phyloP scores from a whole-genome alignment of 2,329 filamentous ascomycete genomes.

The Epichloe hybrida region DNA sequence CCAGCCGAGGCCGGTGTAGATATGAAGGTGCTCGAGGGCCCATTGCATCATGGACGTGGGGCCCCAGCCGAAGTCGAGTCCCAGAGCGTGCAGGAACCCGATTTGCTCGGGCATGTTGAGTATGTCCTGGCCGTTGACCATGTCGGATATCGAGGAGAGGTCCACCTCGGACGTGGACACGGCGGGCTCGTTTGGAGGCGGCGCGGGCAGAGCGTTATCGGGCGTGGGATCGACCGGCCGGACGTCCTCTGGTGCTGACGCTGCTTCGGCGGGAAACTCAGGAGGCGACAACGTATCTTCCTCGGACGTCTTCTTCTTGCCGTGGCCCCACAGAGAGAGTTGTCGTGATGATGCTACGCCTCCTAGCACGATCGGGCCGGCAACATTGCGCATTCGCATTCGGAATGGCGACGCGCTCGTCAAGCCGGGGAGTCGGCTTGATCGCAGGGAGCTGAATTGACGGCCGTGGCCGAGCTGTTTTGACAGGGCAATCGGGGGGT shows the following conservation, averaged over 20 bases:
- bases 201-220: constrained; percentile 6
- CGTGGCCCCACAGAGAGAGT: constrained; percentile 23
- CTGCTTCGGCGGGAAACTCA: constrained; percentile 5
- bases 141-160: constrained; percentile 20
- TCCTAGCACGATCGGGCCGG: constrained; percentile 19
- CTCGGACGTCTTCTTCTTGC: constrained; percentile 14
- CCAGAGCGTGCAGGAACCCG: constrained; percentile 71
- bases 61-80: constrained; percentile 79
- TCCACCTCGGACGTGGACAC: constrained; percentile 17
- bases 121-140: constrained; percentile 28
- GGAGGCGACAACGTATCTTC: constrained; percentile 3
- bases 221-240: constrained; percentile 3
- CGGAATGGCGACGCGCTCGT: constrained; percentile 12
- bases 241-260: constrained; percentile 8
- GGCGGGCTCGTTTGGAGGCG: constrained; percentile 11
- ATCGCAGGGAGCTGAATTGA: constrained; percentile 19
- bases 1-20: constrained; percentile 68
- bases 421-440: constrained; percentile 8
- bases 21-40: constrained; percentile 68
- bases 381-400: constrained; percentile 2
- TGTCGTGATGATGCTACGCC: constrained; percentile 16
- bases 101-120: constrained; percentile 57
- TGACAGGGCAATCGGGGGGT: constrained; percentile 14
- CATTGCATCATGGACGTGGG: constrained; percentile 62
- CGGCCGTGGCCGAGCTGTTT: constrained; percentile 21